These are phyloP conservation scores for Raffaelea arxii DNA, from an alignment of 2,329 filamentous ascomycete species.

Conservation along the genomic window DNA sequence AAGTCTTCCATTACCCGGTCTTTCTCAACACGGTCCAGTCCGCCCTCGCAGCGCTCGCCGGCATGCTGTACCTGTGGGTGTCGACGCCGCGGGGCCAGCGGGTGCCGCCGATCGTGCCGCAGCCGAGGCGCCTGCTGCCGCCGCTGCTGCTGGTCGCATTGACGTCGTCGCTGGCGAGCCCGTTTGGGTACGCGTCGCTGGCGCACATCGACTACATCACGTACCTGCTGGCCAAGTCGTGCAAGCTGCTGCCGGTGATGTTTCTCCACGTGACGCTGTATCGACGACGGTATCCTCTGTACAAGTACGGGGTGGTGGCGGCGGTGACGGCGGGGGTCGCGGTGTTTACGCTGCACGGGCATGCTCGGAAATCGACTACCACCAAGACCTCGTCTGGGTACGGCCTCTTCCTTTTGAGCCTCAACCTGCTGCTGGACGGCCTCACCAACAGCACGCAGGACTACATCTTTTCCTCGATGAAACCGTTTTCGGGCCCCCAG, in stretches of 20 bases:
- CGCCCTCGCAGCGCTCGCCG: constrained; percentile 72
- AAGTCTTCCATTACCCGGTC: constrained; percentile 86
- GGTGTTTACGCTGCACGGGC: constrained; percentile 83
- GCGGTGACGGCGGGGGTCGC: constrained; percentile 88
- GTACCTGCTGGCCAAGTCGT: constrained; percentile 93
- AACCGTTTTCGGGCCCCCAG: constrained; percentile 79
- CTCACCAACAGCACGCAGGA: constrained; percentile 96
- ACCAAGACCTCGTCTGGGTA: constrained; percentile 39
- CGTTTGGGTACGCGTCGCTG: constrained; percentile 88
- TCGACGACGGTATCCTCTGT: constrained; percentile 77
- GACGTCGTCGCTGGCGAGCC: constrained; percentile 81
- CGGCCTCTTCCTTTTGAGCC: constrained; percentile 71
- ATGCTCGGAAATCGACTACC: constrained; percentile 32
- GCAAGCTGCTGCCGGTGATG: constrained; percentile 99
- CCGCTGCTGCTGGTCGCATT: constrained; percentile 79
- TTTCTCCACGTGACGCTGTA: constrained; percentile 89
- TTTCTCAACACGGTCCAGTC: constrained; percentile 97
- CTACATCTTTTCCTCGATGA: constrained; percentile 75
- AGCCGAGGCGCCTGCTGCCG: constrained; percentile 59
- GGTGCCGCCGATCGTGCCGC: constrained; percentile 65
- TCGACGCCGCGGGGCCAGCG: constrained; percentile 45
- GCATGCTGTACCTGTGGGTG: constrained; percentile 67
- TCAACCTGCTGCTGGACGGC: constrained; percentile 93
- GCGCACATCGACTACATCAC: constrained; percentile 97
- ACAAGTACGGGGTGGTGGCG: constrained; percentile 91